Base-by-base conservation (phyloP, 1,139 yeast species). In the Taphrina populina region DNA sequence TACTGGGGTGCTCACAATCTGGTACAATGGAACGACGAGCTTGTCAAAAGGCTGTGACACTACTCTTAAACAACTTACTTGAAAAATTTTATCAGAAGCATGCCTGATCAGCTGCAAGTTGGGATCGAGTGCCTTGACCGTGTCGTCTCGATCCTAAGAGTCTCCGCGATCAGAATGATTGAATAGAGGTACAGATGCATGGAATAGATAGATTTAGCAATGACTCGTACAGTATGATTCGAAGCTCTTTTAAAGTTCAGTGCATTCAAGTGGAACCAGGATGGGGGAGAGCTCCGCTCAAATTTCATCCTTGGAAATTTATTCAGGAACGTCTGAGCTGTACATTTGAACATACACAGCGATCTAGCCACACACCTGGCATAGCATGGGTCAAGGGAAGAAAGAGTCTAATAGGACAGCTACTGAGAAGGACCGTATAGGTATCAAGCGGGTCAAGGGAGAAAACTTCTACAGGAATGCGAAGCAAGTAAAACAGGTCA, bases 381-480 rank as follows among this genome's bases (percentile, higher is more conserved):
- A n/a, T 5, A 32, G 6, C 2, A 88, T 90, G 97, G 97, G 96
- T 68, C 83, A 88, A 35, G 90, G 81, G 60, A 90, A 90, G 77
- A 90, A 88, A 67, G 97, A 90, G 72, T 85, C 85, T 69, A 78
- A 76, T 65, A 83, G 96, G 76, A 80, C 95, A 68, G 77, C 76
- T 61, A 53, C 46, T 4, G 52, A 44, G 40, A 45, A 33, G 27
- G 57, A 41, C 21, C 79, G 87, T 67, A 95, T 85, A 70, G 96
- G 96, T 34, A 90, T 92, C 67, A 79, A 92, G 60, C 83, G 95
- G 61, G 95, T 88, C 54, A 92, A 92, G 71, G 98, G 98, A 65
- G 98, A 92, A 71, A 92, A 92, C 74, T 92, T 92, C 73, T 92
- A 92, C 75, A 67, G 75, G 10, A 97, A 92, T 79, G 94, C 95